phyloP scores from a whole-genome alignment of 768 basidiomycete species.

The Leucosporidium scottii region DNA sequence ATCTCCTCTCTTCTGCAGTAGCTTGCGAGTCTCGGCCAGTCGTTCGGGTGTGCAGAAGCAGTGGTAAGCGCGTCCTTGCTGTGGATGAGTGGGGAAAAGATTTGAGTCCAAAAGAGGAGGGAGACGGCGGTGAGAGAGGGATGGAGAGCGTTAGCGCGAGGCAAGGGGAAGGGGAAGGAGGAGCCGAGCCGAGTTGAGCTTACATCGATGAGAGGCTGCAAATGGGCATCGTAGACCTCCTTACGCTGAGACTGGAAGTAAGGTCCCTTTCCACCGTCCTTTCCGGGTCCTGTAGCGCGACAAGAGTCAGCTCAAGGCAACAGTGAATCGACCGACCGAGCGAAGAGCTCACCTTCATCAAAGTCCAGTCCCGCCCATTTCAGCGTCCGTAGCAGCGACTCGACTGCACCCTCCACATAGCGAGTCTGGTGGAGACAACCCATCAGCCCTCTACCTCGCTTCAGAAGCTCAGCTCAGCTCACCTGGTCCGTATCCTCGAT shows the following conservation, averaged over 20 bases:
- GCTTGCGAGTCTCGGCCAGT: conserved; percentile 60
- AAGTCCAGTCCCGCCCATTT: conserved; percentile 87
- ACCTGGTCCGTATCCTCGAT: conserved; percentile 95
- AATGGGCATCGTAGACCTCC: conserved; percentile 71
- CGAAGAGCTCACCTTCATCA: conserved; percentile 63
- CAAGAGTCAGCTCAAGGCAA: background rate
- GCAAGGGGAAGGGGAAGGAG: too few relatives aligned
- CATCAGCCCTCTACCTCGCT: conserved; percentile 5
- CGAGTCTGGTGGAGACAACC: conserved; percentile 53
- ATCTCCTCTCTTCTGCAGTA: conserved; percentile 64
- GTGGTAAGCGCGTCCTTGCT: conserved; percentile 85
- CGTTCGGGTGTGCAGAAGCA: conserved; percentile 83
- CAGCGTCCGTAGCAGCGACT: conserved; percentile 65
- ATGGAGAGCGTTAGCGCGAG: background rate
- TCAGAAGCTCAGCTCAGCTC: conserved; percentile 33
- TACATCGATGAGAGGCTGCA: conserved; percentile 69
- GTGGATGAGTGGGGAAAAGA: background rate
- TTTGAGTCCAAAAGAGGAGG: too few relatives aligned
- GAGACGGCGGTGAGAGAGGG: too few relatives aligned
- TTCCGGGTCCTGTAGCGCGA: conserved; percentile 59
- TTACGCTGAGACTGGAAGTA: conserved; percentile 90
- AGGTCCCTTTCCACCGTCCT: conserved; percentile 67
- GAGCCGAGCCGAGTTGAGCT: conserved; percentile 34
- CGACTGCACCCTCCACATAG: conserved; percentile 73
- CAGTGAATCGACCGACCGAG: background rate